A percentile compares a stretch with the other conserved stretches of the same genome.
Conservation (phyloP, 1,284 basidiomycete genomes). For the Chondrostereum purpureum region DNA sequence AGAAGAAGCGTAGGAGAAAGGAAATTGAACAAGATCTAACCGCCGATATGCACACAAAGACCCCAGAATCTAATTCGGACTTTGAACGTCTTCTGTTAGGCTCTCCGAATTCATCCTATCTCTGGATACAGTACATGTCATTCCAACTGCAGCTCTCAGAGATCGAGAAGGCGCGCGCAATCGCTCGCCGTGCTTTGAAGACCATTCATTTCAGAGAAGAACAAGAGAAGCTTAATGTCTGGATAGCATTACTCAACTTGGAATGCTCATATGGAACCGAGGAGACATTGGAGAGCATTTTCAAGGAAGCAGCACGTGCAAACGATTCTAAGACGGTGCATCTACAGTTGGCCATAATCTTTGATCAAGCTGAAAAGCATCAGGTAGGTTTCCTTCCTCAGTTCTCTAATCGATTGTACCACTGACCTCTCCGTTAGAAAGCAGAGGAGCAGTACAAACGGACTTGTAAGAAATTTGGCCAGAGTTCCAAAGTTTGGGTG, state of each 20-base stretch:
- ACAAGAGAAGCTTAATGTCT: conserved; percentile 94
- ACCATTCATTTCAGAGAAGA: conserved; percentile 96
- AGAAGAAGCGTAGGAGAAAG: conserved; percentile 63
- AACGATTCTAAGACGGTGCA: conserved; percentile 93
- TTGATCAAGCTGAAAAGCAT: conserved; percentile 77
- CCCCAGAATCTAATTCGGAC: conserved; percentile 88
- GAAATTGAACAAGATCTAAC: conserved; percentile 79
- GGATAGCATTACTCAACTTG: conserved; percentile 94
- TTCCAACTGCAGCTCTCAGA: conserved; percentile 96
- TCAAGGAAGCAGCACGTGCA: conserved; percentile 85
- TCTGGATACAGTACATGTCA: conserved; percentile 99
- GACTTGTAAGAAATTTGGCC: conserved; percentile 89
- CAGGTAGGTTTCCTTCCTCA: conserved; percentile 48
- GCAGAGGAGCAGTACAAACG: conserved; percentile 83
- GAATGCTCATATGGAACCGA: conserved; percentile 93
- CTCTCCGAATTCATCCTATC: conserved; percentile 96
- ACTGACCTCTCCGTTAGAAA: conserved; percentile 40
- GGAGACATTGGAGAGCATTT: conserved; percentile 69
- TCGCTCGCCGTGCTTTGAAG: conserved; percentile 79
- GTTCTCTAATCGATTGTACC: background rate
- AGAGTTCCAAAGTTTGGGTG: conserved; percentile 90
- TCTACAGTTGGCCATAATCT: conserved; percentile 78
- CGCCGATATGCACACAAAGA: conserved; percentile 75
- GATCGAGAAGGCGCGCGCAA: conserved; percentile 87
- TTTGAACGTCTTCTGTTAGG: conserved; percentile 92